Percentiles rank a stretch among this genome's conserved stretches.
Evolutionary conservation across 306 rosid genomes (phyloP).

Genomic region (Acacia acuminata): DNA sequence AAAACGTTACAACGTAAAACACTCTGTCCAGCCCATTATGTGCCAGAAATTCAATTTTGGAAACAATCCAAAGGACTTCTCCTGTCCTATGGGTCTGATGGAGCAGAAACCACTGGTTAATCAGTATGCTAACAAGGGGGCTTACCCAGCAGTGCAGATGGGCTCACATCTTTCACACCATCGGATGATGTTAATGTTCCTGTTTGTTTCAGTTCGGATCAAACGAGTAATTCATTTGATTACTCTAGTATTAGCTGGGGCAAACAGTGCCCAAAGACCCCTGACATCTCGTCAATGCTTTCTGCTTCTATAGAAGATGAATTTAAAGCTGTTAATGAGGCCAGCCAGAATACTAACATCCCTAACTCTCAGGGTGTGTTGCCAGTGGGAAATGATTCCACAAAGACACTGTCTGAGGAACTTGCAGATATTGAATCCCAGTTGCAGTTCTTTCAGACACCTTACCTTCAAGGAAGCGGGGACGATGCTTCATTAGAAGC

Average conservation of each 20-base stretch:
- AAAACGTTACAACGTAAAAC: constrained; percentile 41
- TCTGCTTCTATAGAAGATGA: constrained; percentile 54
- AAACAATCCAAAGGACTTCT: constrained; percentile 37
- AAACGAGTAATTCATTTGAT: constrained; percentile 74
- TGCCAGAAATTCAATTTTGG: constrained; percentile 37
- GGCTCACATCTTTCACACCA: constrained; percentile 31
- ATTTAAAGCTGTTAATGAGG: constrained; percentile 44
- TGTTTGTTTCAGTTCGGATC: constrained; percentile 61
- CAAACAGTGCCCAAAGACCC: constrained; percentile 65
- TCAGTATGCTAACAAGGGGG: constrained; percentile 46
- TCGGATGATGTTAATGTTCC: constrained; percentile 37
- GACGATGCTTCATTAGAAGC: constrained; percentile 52
- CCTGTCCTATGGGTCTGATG: constrained; percentile 45
- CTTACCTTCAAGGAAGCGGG: constrained; percentile 66
- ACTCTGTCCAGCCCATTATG: constrained; percentile 42
- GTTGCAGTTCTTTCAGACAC: constrained; percentile 59
- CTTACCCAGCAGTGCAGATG: constrained; percentile 46
- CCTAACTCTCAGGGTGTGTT: constrained; percentile 42
- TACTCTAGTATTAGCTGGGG: constrained; percentile 65
- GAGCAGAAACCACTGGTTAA: constrained; percentile 62
- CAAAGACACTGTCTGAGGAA: constrained; percentile 70
- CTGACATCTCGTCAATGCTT: constrained; percentile 72
- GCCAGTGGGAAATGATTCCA: constrained; percentile 34
- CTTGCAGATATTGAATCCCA: constrained; percentile 64
- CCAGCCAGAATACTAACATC: constrained; percentile 44